Evolutionary conservation across 345 rosid species (phyloP).

Genomic region (Erodium maritimum): DNA sequence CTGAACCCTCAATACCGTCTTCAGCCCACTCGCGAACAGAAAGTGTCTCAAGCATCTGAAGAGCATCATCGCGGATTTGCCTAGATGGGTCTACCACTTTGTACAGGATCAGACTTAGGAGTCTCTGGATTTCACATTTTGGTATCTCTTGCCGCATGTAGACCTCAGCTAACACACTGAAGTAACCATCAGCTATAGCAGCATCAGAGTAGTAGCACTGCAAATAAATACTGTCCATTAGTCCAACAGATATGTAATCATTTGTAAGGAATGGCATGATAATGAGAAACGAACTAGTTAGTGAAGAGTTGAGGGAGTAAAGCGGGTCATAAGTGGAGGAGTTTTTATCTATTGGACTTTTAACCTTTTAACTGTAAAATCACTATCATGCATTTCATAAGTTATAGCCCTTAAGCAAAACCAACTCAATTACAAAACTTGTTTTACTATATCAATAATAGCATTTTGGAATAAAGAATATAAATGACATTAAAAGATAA

Average conservation of each 20-base stretch:
- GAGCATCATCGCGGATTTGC: constrained; percentile 98
- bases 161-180: constrained; percentile 95
- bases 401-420: too few species aligned
- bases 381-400: too few species aligned
- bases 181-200: constrained; percentile 94
- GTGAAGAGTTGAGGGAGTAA: too few species aligned
- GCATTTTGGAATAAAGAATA: too few species aligned
- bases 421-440: too few species aligned
- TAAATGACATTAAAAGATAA: too few species aligned
- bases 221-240: constrained; percentile 13
- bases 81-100: constrained; percentile 97
- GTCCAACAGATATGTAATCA: constrained; percentile 2
- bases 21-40: constrained; percentile 98
- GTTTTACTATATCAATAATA: too few species aligned
- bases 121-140: constrained; percentile 91
- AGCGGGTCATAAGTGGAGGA: too few species aligned
- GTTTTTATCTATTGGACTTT: too few species aligned
- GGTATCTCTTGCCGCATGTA: constrained; percentile 99
- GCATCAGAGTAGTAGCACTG: constrained; percentile 97
- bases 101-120: constrained; percentile 88
- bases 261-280: background rate
- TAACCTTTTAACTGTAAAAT: too few species aligned
- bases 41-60: constrained; percentile 99
- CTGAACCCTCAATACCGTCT: constrained; percentile 81
- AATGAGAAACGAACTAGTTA: too few species aligned